phyloP scores from a whole-genome alignment of 768 basidiomycete species.

The Paxillus rubicundulus region DNA sequence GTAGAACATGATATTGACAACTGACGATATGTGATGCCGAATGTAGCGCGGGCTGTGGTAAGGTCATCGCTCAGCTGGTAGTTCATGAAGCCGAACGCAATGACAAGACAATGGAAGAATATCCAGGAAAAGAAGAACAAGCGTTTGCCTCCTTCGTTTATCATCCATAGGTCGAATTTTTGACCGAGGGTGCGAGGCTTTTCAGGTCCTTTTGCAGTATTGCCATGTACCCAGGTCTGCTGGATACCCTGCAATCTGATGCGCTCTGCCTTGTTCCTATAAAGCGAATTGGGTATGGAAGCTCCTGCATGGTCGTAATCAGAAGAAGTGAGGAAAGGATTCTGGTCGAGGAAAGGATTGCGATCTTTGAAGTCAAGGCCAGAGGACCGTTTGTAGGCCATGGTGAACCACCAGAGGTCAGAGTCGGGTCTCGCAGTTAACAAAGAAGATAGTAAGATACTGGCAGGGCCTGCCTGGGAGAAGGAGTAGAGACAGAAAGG shows the following conservation, averaged over 20 bases:
- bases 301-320: constrained; percentile 29
- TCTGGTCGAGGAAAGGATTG: constrained; percentile 46
- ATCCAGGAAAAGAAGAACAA: constrained; percentile 82
- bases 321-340: constrained; percentile 38
- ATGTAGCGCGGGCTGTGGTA: constrained; percentile 57
- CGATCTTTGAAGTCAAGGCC: constrained; percentile 70
- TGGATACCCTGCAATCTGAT: constrained; percentile 83
- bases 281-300: constrained; percentile 46
- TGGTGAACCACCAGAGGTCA: constrained; percentile 14
- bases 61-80: constrained; percentile 82
- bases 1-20: constrained; percentile 4
- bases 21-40: constrained; percentile 79
- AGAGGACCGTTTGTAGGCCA: constrained; percentile 49
- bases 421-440: constrained; percentile 18
- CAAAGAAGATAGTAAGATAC: neutral
- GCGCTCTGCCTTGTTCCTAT: constrained; percentile 86
- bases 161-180: constrained; percentile 79
- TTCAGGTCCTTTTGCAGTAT: constrained; percentile 29
- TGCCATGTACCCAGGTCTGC: constrained; percentile 45
- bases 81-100: constrained; percentile 71
- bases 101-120: constrained; percentile 75
- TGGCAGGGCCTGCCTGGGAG: constrained; percentile 29
- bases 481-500: constrained; percentile 6
- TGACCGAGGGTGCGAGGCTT: constrained; percentile 41
- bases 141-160: constrained; percentile 82